Evolutionary conservation across 805 yeast species (phyloP), one percentile per base, ranked within the genome.

Genomic region (Diddensiella transvaalensis): DNA sequence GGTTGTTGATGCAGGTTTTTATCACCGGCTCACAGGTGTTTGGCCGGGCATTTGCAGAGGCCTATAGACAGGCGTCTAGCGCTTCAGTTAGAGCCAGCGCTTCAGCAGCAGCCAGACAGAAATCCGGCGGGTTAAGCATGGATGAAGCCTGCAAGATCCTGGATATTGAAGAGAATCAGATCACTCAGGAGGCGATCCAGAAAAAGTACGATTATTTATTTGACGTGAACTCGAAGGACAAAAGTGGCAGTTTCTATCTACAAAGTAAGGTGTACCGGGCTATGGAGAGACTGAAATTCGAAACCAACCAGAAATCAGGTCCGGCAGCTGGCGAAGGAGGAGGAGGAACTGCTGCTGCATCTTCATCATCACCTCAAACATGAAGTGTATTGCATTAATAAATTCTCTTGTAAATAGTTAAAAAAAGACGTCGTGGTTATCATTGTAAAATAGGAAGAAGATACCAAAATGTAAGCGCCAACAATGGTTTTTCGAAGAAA

Each of bases 11-110:
- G 55, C 91, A 87, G 68, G 96, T 93, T 55, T 77, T 89, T 42
- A 79, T 90, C 61, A 90, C 98, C 6, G 98, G 98, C 49, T 95
- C 97, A 3, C 83, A 87, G 58, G 98, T 91, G 24, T 89, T 93
- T 63, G 97, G 98, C 49, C 80, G 87, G 59, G 99, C 99, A 0
- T 93, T 93, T 66, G 77, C 88, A n/a, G 96, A 89, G 66, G 98
- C 99, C 0, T 93, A 91, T 75, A 85, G 83, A 61, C 98, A 93
- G 70, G 96, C 98, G 15, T 87, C 91, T 45, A 90, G 90, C 47
- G 82, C 95, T n/a, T 88, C 91, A 1, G 78, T 87, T 23, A 80
- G 80, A 57, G 73, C 85, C 18, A 76, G 81, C 4, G 67, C 73
- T n/a, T 70, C 74, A 37, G 75, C 77, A 2, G 69, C 72, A 8